Conservation (phyloP, 768 basidiomycete genomes). For the Tricholoma flavovirens region DNA sequence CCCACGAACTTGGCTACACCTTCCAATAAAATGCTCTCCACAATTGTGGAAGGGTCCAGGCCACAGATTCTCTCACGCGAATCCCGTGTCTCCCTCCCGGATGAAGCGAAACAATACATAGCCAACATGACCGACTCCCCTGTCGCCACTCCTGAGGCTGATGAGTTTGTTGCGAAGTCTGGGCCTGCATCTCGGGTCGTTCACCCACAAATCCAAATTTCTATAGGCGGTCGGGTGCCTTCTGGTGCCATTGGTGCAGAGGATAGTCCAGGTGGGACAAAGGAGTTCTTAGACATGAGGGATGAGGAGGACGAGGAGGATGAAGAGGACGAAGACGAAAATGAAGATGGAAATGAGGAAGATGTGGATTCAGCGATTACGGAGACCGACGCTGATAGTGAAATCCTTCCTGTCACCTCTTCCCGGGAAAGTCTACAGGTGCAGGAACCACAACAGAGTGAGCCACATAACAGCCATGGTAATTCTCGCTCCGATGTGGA, state of each 20-base stretch:
- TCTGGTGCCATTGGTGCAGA: slow-evolving; percentile 4
- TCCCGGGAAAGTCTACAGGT: slow-evolving; percentile 10
- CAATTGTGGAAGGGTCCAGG: slow-evolving; percentile 25
- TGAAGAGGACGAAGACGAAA: slow-evolving; percentile 30
- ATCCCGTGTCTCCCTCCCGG: slow-evolving; percentile 66
- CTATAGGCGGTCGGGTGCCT: not conserved
- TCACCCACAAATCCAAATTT: slow-evolving; percentile 6
- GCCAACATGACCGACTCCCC: slow-evolving; percentile 64
- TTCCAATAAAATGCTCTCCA: slow-evolving; percentile 25
- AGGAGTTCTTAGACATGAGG: slow-evolving; percentile 66
- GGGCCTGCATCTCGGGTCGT: slow-evolving; percentile 3
- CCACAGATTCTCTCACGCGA: slow-evolving; percentile 46
- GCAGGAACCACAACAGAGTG: slow-evolving; percentile 2
- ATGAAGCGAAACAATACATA: slow-evolving; percentile 72
- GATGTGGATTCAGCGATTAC: slow-evolving; percentile 12
- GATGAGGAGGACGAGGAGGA: slow-evolving; percentile 31
- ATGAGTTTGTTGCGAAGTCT: slow-evolving; percentile 29
- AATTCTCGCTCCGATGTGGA: slow-evolving; percentile 40
- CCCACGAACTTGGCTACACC: slow-evolving; percentile 15
- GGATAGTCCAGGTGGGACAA: slow-evolving; percentile 16
- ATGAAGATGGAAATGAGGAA: slow-evolving; percentile 28
- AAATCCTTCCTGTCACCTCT: slow-evolving; percentile 4
- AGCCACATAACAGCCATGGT: slow-evolving; percentile 4
- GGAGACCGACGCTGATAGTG: slow-evolving; percentile 29
- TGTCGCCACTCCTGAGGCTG: slow-evolving; percentile 43